Conservation (phyloP, 352 stramenopile genomes). For the Pythium rishiriense region DNA sequence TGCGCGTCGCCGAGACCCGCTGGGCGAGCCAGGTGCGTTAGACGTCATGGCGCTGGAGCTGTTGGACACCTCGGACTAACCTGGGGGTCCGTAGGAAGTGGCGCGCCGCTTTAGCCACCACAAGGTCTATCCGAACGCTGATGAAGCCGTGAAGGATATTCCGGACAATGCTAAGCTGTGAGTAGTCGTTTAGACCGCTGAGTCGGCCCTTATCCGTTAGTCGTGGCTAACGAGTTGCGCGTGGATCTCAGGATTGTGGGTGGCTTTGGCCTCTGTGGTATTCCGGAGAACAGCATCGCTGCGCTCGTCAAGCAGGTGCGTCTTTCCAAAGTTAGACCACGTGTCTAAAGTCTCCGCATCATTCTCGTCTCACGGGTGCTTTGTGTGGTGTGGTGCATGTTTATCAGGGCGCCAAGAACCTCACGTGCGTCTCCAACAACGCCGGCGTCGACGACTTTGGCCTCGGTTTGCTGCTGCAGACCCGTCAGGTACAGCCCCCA, state of each 20-base stretch:
- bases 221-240: neutral
- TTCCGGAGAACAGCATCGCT: constrained; percentile 90
- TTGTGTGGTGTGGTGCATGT: neutral
- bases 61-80: neutral
- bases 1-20: constrained; percentile 20
- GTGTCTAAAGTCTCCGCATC: neutral
- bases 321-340: neutral
- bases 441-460: constrained; percentile 94
- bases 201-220: neutral
- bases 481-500: constrained; percentile 64
- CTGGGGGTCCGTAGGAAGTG: constrained; percentile 6
- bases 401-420: constrained; percentile 71
- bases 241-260: constrained; percentile 66
- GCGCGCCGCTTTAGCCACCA: constrained; percentile 30
- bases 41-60: neutral
- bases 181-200: constrained; percentile 10
- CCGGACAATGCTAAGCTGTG: constrained; percentile 70
- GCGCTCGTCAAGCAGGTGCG: constrained; percentile 75
- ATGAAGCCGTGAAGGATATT: constrained; percentile 79
- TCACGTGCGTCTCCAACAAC: constrained; percentile 93
- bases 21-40: constrained; percentile 22
- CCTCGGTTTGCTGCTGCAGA: constrained; percentile 92
- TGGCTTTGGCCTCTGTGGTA: constrained; percentile 91
- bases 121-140: constrained; percentile 72
- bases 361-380: neutral